Evolutionary conservation across 305 asterid species (phyloP), one percentile per base, ranked within the genome.

Genomic region (Fraxinus dipetala): DNA sequence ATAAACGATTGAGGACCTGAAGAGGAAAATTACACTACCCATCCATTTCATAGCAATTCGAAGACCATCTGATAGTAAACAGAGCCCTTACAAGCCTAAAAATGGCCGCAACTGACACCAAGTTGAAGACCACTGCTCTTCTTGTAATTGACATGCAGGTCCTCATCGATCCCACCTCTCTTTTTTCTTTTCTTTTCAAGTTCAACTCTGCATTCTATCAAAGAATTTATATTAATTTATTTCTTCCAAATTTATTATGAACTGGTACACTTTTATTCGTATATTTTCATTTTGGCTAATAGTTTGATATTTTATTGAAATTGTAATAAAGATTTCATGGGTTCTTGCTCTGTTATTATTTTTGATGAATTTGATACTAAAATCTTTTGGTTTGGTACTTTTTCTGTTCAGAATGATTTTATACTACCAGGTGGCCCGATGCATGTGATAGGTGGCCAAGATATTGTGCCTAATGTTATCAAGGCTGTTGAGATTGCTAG

Each of bases 81-180:
- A 26, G 7, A 76, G 74, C 31, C 61, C 26, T 11, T 20, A 43
- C 40, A 77, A 32, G 77, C 80, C 31, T 40, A 48, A 56, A 79
- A 86, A 90, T 90, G 94, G 91, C 87, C 45, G 85, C 83, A 38
- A 78, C 43, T 80, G 89, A 87, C 77, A 36, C 48, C 51, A 89
- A 88, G 77, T 92, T 96, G 98, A 92, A 82, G 61, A 83, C 72
- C 84, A 93, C 97, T 43, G 98, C 98, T 82, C 95, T 94, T 67
- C 92, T 95, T 14, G 95, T 95, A 36, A 92, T 95, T 79, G 99
- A 93, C 85, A 94, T 95, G 99, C 98, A 94, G 98, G 98, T 91
- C 11, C 9, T 32, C 79, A 48, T 18, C 18, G 20, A 22, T 72
- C 75, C 22, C 36, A 4, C 75, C 38, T 67, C 35, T 11, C 32